A percentile compares a stretch with the other conserved stretches of the same genome.
These are phyloP conservation scores for Candida incommunis DNA, from an alignment of 805 yeast species.

Conservation along the genomic window DNA sequence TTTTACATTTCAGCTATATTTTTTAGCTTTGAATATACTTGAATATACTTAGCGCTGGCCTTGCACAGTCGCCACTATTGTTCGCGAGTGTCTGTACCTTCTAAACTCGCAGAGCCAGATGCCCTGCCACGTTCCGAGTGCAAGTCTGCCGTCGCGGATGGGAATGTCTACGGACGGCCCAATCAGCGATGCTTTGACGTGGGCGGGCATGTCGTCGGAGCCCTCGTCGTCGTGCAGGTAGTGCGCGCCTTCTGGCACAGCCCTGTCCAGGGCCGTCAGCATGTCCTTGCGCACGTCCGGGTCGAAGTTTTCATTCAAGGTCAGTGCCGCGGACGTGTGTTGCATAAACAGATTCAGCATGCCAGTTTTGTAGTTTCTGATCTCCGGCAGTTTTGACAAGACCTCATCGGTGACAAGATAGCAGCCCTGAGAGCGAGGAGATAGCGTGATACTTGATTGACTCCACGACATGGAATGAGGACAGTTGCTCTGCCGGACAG, in stretches of 20 bases:
- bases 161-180: conserved; percentile 60
- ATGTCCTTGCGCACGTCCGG: conserved; percentile 63
- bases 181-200: conserved; percentile 43
- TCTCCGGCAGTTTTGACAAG: conserved; percentile 38
- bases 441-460: conserved; percentile 39
- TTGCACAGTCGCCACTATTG: conserved; percentile 58
- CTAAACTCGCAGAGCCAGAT: conserved; percentile 66
- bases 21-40: too few relatives aligned
- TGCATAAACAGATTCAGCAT: conserved; percentile 52
- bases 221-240: conserved; percentile 62
- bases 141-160: conserved; percentile 49
- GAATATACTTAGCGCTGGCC: conserved; percentile 34
- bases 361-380: conserved; percentile 48
- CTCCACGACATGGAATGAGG: too few relatives aligned
- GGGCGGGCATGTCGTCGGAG: conserved; percentile 76
- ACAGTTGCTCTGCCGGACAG: too few relatives aligned
- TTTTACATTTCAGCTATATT: too few relatives aligned
- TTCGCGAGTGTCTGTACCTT: conserved; percentile 45
- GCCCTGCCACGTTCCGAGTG: conserved; percentile 80
- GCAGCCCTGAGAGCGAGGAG: conserved; percentile 50
- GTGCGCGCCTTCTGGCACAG: conserved; percentile 50
- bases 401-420: conserved; percentile 63
- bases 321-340: conserved; percentile 69
- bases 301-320: conserved; percentile 69
- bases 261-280: conserved; percentile 44